These are phyloP conservation scores for Galerina marginata DNA, from an alignment of 768 basidiomycete genomes.

Conservation along the genomic window DNA sequence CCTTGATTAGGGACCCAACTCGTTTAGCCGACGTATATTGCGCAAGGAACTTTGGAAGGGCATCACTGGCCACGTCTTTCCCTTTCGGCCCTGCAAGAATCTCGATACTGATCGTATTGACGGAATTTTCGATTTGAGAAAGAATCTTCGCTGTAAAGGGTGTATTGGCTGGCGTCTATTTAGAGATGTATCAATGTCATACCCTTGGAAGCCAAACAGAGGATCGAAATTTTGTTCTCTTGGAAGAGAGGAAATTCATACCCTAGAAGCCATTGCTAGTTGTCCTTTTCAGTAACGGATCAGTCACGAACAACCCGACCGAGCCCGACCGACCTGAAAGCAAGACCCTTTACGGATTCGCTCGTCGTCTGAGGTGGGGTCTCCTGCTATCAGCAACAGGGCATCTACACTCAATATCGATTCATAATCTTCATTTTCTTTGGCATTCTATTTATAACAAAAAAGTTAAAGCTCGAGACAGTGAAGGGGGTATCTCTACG, in stretches of 20 bases:
- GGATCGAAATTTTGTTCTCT: conserved; percentile 74
- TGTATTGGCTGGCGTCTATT: neutral
- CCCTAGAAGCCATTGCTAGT: conserved; percentile 93
- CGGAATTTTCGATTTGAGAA: conserved; percentile 70
- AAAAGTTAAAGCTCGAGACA: conserved; percentile 5
- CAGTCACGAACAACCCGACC: conserved; percentile 1
- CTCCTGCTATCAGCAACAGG: conserved; percentile 74
- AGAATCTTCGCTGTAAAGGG: conserved; percentile 77
- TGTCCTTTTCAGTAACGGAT: conserved; percentile 22
- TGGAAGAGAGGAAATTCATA: conserved; percentile 96
- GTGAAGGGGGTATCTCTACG: conserved; percentile 27
- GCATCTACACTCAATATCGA: conserved; percentile 73
- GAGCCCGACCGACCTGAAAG: conserved; percentile 76
- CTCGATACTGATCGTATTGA: conserved; percentile 67
- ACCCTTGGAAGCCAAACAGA: conserved; percentile 94
- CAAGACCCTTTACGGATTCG: conserved; percentile 91
- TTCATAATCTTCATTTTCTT: conserved; percentile 72
- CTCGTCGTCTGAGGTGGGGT: conserved; percentile 84
- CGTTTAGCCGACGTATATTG: conserved; percentile 64
- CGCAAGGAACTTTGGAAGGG: conserved; percentile 70
- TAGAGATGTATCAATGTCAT: neutral
- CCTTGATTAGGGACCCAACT: conserved; percentile 82
- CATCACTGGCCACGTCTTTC: conserved; percentile 78
- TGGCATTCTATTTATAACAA: conserved; percentile 53
- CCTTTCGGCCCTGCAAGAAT: conserved; percentile 80